phyloP scores from a whole-genome alignment of 2,329 filamentous ascomycete species.

The Alternaria angustiovoidea region DNA sequence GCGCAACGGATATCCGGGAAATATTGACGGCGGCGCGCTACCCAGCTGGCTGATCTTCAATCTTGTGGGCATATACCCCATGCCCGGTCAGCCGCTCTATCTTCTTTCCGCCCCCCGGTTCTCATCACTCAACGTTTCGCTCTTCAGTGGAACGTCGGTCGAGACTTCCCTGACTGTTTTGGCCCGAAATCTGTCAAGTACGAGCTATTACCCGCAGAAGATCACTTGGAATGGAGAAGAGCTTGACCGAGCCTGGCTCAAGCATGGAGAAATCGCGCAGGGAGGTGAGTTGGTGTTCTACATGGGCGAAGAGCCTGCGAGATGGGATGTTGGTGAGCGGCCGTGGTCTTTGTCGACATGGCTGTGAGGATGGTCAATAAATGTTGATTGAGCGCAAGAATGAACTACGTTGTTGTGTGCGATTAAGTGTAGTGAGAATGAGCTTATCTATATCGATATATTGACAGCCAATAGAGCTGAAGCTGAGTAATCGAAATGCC shows the following conservation, averaged over 20 bases:
- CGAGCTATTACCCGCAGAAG: constrained; percentile 12
- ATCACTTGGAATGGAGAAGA: constrained; percentile 9
- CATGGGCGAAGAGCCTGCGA: constrained; percentile 8
- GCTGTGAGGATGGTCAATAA: background rate
- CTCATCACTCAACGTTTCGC: constrained; percentile 7
- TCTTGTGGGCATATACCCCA: constrained; percentile 54
- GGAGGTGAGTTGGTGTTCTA: constrained; percentile 15
- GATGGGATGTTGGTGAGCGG: constrained; percentile 11
- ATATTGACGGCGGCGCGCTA: constrained; percentile 53
- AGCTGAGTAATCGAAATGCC: too few species aligned
- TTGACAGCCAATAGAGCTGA: too few species aligned
- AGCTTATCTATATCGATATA: rapidly evolving
- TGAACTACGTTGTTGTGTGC: too few species aligned
- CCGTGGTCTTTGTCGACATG: constrained; percentile 13
- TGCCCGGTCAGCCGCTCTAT: constrained; percentile 53
- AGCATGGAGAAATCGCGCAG: constrained; percentile 6
- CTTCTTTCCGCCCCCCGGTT: constrained; percentile 53
- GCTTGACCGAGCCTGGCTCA: constrained; percentile 10
- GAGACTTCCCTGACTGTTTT: constrained; percentile 9
- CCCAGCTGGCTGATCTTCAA: constrained; percentile 57
- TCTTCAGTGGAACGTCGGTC: constrained; percentile 10
- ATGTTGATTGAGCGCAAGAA: too few species aligned
- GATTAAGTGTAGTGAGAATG: too few species aligned
- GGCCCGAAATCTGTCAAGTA: constrained; percentile 9
- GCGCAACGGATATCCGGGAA: constrained; percentile 50